Base-by-base conservation (phyloP, 1,284 basidiomycete genomes). In the Ustilago bromivora region DNA sequence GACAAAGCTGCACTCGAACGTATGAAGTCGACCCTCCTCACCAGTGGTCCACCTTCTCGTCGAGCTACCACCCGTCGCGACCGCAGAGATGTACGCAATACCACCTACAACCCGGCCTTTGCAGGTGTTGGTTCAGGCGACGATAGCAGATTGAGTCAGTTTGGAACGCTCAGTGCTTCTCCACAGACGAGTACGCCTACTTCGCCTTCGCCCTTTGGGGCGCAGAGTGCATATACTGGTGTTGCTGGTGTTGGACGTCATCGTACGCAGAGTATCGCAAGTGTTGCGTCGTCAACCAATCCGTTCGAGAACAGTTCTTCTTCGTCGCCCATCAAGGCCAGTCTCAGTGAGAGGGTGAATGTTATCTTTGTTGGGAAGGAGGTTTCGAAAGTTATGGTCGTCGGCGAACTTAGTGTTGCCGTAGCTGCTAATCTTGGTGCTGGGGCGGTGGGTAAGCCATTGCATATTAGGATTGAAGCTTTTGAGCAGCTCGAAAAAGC, bases 401-500 rank as follows among this genome's bases (percentile, higher is more conserved):
- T 87, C 5, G 89, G 89, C 32, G 89, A 90, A 65, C 86, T 90
- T 34, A 84, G 70, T 38, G 72, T 86, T n/a, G 76, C 82, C 6
- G 58, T 77, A 0, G 31, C 43, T 1, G 23, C 63, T 2, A 57
- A 41, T 11, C 15, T 56, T 12, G 46, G 23, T 9, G 49, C 40
- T 31, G 61, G 11, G 19, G 53, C 49, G 0, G 71, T 13, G 28
- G 76, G 53, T 11, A 59, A 66, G 38, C 76, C 68, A 6, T 13
- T 85, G 60, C 87, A 87, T 66, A 82, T 90, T 55, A 85, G 87
- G 6, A 76, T 90, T 36, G 86, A 86, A 28, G 79, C 85, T 28
- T 88, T 88, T 65, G 88, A 89, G 68, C 79, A 84, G 43, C 80
- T 89, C 31, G 89, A 89, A 47, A 89, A 89, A 71, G 87, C 88